These are phyloP conservation scores for Mycena vitilis DNA, from an alignment of 768 basidiomycete species.

Conservation along the genomic window DNA sequence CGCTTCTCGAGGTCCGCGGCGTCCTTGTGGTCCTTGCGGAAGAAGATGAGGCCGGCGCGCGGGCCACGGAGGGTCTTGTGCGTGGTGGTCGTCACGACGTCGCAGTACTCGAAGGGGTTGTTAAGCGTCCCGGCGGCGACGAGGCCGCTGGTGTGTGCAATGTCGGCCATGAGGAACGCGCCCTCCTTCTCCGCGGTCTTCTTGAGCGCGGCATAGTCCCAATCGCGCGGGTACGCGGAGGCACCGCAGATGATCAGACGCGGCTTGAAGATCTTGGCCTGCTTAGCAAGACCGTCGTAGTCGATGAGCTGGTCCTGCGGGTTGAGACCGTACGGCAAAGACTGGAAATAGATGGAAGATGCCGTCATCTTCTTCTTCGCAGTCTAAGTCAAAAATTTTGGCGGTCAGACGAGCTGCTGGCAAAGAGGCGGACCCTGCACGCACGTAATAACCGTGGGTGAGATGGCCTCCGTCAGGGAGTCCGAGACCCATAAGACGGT, in stretches of 20 bases:
- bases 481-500: constrained; percentile 98
- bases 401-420: constrained; percentile 20
- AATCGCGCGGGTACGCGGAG: constrained; percentile 98
- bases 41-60: constrained; percentile 98
- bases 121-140: constrained; percentile 92
- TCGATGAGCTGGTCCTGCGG: constrained; percentile 90
- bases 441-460: constrained; percentile 96
- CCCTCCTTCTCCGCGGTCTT: constrained; percentile 88
- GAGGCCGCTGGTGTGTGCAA: constrained; percentile 97
- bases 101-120: constrained; percentile 95
- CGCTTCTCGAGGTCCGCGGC: constrained; percentile 93
- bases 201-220: constrained; percentile 91
- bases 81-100: constrained; percentile 98
- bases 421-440: constrained; percentile 41
- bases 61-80: constrained; percentile 99
- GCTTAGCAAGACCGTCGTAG: constrained; percentile 81
- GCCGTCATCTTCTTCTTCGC: constrained; percentile 99
- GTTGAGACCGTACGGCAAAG: constrained; percentile 90
- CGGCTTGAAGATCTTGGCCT: constrained; percentile 96
- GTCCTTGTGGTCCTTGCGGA: constrained; percentile 90
- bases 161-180: constrained; percentile 95
- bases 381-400: constrained; percentile 61
- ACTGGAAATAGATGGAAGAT: constrained; percentile 99
- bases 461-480: constrained; percentile 98
- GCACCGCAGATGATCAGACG: constrained; percentile 96